Evolutionary conservation across 2,329 filamentous ascomycete species (phyloP).

Genomic region (Emergomyces orientalis): DNA sequence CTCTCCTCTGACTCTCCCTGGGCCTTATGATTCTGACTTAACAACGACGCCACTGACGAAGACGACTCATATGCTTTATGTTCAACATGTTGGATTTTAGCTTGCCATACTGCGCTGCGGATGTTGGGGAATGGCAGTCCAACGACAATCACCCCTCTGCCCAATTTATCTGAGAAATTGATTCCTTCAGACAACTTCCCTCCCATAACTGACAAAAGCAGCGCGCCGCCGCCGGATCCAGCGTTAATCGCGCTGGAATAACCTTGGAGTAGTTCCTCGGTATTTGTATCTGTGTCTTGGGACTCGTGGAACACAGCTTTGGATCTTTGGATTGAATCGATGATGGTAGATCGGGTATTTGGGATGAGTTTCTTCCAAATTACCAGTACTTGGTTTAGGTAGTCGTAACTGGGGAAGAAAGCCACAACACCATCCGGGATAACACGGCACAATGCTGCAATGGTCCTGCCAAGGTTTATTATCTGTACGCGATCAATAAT

Average conservation of each 20-base stretch:
- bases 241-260: conserved; percentile 61
- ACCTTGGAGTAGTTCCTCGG: conserved; percentile 61
- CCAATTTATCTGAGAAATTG: conserved; percentile 88
- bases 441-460: conserved; percentile 60
- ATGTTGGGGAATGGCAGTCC: conserved; percentile 90
- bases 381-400: conserved; percentile 63
- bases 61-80: conserved; percentile 38
- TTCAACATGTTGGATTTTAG: conserved; percentile 80
- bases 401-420: conserved; percentile 93
- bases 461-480: conserved; percentile 60
- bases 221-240: conserved; percentile 54
- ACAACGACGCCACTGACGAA: not conserved
- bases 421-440: conserved; percentile 86
- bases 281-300: conserved; percentile 35
- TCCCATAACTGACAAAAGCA: conserved; percentile 83
- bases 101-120: conserved; percentile 82
- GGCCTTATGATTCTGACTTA: conserved; percentile 17
- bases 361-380: conserved; percentile 47
- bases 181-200: conserved; percentile 96
- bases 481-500: conserved; percentile 37
- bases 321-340: conserved; percentile 26
- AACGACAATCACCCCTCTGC: conserved; percentile 82
- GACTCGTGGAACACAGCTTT: conserved; percentile 46
- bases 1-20: conserved; percentile 17
- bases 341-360: conserved; percentile 22